These are phyloP conservation scores for Fusarium torulosum DNA, from an alignment of 2,329 filamentous ascomycete genomes.

Conservation along the genomic window DNA sequence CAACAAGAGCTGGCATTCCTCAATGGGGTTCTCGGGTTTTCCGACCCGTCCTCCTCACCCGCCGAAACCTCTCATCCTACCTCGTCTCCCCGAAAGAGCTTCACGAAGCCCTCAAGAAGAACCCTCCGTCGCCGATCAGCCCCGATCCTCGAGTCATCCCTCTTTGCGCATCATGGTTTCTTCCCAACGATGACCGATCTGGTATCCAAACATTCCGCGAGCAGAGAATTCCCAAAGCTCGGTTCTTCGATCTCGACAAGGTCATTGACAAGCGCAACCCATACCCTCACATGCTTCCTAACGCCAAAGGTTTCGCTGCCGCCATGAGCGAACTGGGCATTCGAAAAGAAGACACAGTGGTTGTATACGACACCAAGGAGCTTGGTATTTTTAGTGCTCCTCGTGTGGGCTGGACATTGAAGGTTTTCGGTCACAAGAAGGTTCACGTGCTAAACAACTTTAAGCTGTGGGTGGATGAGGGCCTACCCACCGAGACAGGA, in stretches of 20 bases:
- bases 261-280: conserved; percentile 88
- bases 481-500: conserved; percentile 84
- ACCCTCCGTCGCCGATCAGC: conserved; percentile 82
- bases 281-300: conserved; percentile 97
- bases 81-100: conserved; percentile 89
- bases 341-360: conserved; percentile 85
- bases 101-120: conserved; percentile 82
- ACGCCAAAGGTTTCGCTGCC: conserved; percentile 81
- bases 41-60: conserved; percentile 48
- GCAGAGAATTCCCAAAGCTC: conserved; percentile 86
- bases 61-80: conserved; percentile 76
- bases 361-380: conserved; percentile 94
- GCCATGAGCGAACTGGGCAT: conserved; percentile 94
- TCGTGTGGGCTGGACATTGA: conserved; percentile 92
- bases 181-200: conserved; percentile 89
- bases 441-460: conserved; percentile 98
- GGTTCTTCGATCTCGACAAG: conserved; percentile 96
- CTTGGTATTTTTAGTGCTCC: conserved; percentile 95
- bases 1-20: conserved; percentile 56
- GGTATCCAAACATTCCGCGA: conserved; percentile 85
- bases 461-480: conserved; percentile 89
- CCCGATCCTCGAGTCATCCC: conserved; percentile 87
- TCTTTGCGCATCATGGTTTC: conserved; percentile 94
- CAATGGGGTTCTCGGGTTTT: conserved; percentile 53
- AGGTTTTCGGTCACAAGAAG: conserved; percentile 86